Evolutionary conservation across 345 rosid genomes (phyloP), one percentile per base, ranked within the genome.

Genomic region (Kandelia obovata): DNA sequence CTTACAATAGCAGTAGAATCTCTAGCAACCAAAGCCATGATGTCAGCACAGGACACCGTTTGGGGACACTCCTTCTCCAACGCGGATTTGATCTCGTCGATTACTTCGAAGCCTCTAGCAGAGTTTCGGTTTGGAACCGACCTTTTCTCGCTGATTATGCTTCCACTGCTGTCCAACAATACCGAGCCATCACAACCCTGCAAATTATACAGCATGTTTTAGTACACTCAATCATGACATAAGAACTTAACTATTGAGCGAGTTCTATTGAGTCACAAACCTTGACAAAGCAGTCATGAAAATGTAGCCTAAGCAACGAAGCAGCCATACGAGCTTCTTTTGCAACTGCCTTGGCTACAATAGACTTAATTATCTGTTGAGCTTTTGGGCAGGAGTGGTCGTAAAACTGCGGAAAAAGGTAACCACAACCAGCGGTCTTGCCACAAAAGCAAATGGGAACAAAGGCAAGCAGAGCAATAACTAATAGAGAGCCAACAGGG

Each of bases 181-280:
- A 91, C 0, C 21, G 97, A 91, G 61, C 87, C 96, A 78, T 94
- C 98, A 76, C 97, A 94, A 3, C 98, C 98, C 98, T 94, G 79
- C 21, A 62, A 61, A 19, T 47, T n/a, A 3, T n/a, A 43, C 23
- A 19, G 2, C 16, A 16, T 70, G 27, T 30, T 20, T 31, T 59
- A 30, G 5, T 2, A 17, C 8, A 62, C 46, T 47, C 49, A 3
- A 43, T 43, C 17, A 43, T 43, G 49, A 13, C 13, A 39, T 10
- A 39, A 43, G 5, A 43, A 43, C 49, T 15, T 13, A 11, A 15
- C 17, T 3, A 15, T 13, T 43, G 1, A 3, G 4, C 3, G 49
- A 43, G 49, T 11, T 43, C 17, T 43, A 3, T 43, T 2, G 13
- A n/a, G 28, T 52, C 17, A 49, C 35, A 17, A 27, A 71, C 80